These are phyloP conservation scores for Scedosporium aurantiacum DNA, from an alignment of 2,329 filamentous ascomycete genomes.

Conservation along the genomic window DNA sequence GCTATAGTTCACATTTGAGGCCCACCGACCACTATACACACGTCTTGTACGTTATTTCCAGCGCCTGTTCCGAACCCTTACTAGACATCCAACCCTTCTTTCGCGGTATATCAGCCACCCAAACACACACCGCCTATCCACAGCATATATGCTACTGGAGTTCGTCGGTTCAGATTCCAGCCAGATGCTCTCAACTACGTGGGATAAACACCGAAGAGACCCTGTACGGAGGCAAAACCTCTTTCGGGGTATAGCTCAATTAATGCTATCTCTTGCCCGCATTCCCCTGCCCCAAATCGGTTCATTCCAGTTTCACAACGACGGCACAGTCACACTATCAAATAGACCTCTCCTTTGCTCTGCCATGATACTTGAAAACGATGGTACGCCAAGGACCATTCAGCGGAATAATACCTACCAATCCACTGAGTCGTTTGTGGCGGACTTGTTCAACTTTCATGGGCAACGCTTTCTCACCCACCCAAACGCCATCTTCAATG, in stretches of 20 bases:
- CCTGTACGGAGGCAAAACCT: conserved; percentile 14
- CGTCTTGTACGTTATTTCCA: background rate
- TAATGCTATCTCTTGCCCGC: conserved; percentile 19
- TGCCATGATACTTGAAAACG: conserved; percentile 21
- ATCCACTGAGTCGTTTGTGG: conserved; percentile 16
- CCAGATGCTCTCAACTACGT: conserved; percentile 18
- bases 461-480: conserved; percentile 15
- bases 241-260: conserved; percentile 18
- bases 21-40: conserved; percentile 7
- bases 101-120: conserved; percentile 8
- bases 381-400: conserved; percentile 19
- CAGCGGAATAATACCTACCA: conserved; percentile 18
- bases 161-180: conserved; percentile 14
- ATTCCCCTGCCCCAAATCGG: conserved; percentile 18
- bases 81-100: conserved; percentile 2
- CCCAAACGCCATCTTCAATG: conserved; percentile 14
- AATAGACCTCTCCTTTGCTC: conserved; percentile 20
- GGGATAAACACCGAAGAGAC: conserved; percentile 11
- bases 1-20: conserved; percentile 10
- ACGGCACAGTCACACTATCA: conserved; percentile 19
- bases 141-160: conserved; percentile 18
- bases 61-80: background rate
- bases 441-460: conserved; percentile 17
- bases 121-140: conserved; percentile 6
- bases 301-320: conserved; percentile 16